These are phyloP conservation scores for Hyphopichia pseudoburtonii DNA, from an alignment of 1,139 yeast genomes.

Conservation along the genomic window DNA sequence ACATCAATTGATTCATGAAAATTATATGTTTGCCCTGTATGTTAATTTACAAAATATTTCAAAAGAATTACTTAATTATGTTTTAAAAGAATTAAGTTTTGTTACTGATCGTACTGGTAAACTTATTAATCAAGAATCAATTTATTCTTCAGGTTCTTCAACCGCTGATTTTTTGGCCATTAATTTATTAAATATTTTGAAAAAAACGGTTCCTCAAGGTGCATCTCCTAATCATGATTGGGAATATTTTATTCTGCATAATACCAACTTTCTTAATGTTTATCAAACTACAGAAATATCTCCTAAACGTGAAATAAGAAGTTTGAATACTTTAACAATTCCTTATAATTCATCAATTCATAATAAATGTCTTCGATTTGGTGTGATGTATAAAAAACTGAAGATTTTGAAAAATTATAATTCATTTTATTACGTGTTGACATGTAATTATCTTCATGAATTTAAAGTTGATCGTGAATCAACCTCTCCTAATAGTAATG, in stretches of 20 bases:
- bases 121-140: constrained; percentile 20
- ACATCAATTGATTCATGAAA: constrained; percentile 43
- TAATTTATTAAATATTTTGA: constrained; percentile 15
- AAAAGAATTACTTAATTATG: constrained; percentile 39
- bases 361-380: constrained; percentile 46
- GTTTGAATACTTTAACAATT: constrained; percentile 25
- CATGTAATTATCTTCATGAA: constrained; percentile 48
- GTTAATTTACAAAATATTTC: constrained; percentile 46
- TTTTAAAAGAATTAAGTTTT: constrained; percentile 37
- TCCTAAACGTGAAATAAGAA: constrained; percentile 32
- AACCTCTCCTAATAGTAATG: constrained; percentile 8
- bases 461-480: constrained; percentile 34
- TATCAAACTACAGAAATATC: constrained; percentile 24
- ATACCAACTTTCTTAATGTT: constrained; percentile 36
- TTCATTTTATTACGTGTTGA: constrained; percentile 38
- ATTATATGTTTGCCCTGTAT: constrained; percentile 45
- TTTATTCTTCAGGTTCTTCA: constrained; percentile 12
- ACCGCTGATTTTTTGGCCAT: constrained; percentile 11
- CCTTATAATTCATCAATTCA: constrained; percentile 43
- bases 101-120: constrained; percentile 39
- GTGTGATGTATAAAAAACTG: constrained; percentile 43
- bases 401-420: constrained; percentile 43
- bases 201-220: constrained; percentile 16
- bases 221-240: constrained; percentile 31
- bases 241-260: constrained; percentile 40